Evolutionary conservation across 352 stramenopile genomes (phyloP).

Genomic region (Globisporangium alternatum): DNA sequence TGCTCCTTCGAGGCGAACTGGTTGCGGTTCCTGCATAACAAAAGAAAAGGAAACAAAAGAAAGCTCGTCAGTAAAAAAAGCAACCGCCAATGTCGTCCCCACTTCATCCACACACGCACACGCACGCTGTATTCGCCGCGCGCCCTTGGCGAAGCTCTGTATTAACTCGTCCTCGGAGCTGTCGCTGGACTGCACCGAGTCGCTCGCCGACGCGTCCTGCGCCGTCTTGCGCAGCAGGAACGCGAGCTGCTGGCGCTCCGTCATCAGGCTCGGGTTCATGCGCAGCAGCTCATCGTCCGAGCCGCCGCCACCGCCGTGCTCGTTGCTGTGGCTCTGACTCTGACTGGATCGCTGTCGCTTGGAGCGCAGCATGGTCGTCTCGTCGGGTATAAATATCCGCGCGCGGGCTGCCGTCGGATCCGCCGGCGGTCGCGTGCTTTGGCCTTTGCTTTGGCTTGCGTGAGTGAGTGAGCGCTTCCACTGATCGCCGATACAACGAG

Average conservation of each 20-base stretch:
- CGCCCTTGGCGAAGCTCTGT: conserved; percentile 8
- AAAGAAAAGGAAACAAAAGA: neutral
- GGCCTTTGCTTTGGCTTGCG: neutral
- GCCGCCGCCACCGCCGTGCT: conserved; percentile 1
- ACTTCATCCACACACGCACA: neutral
- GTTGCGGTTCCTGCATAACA: conserved; percentile 4
- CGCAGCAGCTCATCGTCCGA: conserved; percentile 18
- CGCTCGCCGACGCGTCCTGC: conserved; percentile 36
- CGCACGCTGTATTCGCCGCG: conserved; percentile 15
- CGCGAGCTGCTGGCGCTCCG: conserved; percentile 78
- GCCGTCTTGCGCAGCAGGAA: conserved; percentile 78
- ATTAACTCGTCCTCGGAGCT: conserved; percentile 30
- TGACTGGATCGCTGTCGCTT: conserved; percentile 17
- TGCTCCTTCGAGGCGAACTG: conserved; percentile 28
- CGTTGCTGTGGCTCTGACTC: neutral
- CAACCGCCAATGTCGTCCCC: neutral
- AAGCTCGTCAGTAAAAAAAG: conserved; percentile 4
- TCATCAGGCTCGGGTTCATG: conserved; percentile 71
- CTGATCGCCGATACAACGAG: conserved; percentile 10
- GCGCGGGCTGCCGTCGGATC: conserved; percentile 2
- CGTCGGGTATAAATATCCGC: conserved; percentile 9
- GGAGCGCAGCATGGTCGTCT: conserved; percentile 18
- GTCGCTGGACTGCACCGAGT: conserved; percentile 24
- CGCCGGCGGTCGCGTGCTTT: neutral
- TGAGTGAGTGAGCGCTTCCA: conserved; percentile 1